These are phyloP conservation scores for Linum usitatissimum DNA, from an alignment of 345 rosid genomes.

Conservation along the genomic window DNA sequence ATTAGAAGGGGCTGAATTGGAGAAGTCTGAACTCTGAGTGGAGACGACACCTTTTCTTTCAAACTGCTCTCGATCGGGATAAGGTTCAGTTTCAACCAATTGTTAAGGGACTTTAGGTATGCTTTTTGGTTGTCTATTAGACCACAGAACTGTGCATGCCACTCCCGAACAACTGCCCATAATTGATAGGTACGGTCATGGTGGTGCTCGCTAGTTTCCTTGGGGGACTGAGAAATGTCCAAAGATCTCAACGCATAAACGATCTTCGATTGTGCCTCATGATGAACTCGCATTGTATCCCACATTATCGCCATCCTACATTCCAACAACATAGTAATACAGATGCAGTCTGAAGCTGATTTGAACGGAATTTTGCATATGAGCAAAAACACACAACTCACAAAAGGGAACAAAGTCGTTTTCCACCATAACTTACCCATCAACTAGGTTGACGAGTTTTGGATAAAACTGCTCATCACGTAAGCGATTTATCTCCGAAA, in stretches of 20 bases:
- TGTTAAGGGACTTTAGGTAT: constrained; percentile 51
- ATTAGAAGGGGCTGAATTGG: constrained; percentile 50
- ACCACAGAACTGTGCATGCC: constrained; percentile 63
- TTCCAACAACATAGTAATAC: not conserved
- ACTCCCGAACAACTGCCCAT: constrained; percentile 50
- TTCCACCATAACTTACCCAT: constrained; percentile 49
- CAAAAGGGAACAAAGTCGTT: not conserved
- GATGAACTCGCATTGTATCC: constrained; percentile 59
- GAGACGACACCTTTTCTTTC: constrained; percentile 88
- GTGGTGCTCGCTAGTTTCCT: constrained; percentile 70
- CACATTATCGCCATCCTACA: constrained; percentile 89
- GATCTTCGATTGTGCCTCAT: constrained; percentile 43
- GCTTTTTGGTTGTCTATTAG: constrained; percentile 63
- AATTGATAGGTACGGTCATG: constrained; percentile 68
- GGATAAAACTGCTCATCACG: constrained; percentile 82
- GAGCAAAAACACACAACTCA: not conserved
- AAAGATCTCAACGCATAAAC: constrained; percentile 30
- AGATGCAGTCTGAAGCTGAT: not conserved
- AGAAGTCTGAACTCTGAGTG: constrained; percentile 55
- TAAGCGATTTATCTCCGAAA: constrained; percentile 76
- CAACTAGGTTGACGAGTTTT: constrained; percentile 72
- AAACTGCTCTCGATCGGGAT: constrained; percentile 80
- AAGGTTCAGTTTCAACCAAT: constrained; percentile 70
- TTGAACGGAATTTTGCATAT: not conserved
- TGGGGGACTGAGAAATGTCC: constrained; percentile 38